A percentile compares a stretch with the other conserved stretches of the same genome.
These are phyloP conservation scores for Isoetes engelmannii DNA, from an alignment of 83 land plant genomes.

Conservation along the genomic window DNA sequence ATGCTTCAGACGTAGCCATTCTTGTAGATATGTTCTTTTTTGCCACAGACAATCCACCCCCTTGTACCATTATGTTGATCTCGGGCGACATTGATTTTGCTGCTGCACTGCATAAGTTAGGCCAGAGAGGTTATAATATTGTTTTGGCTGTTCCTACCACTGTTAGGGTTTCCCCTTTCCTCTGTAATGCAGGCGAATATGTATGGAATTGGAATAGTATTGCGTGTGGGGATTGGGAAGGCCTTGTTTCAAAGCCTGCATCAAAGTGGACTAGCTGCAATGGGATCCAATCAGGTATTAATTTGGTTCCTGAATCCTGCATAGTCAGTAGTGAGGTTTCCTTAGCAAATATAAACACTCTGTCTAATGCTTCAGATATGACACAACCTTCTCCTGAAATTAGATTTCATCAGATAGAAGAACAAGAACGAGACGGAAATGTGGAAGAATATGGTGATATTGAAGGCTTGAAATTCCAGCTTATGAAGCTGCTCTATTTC, in stretches of 20 bases:
- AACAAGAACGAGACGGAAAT: too few relatives aligned
- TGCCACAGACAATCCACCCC: conserved; percentile 88
- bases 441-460: conserved; percentile 76
- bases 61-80: conserved; percentile 76
- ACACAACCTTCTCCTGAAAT: neutral
- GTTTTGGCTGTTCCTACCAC: conserved; percentile 74
- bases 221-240: conserved; percentile 74
- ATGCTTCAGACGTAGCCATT: conserved; percentile 94
- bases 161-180: conserved; percentile 69
- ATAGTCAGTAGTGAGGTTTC: conserved; percentile 8
- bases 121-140: conserved; percentile 80
- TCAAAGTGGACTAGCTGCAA: neutral
- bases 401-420: neutral
- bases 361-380: conserved; percentile 9
- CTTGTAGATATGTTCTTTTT: conserved; percentile 89
- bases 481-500: conserved; percentile 55
- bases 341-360: conserved; percentile 20
- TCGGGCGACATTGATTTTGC: conserved; percentile 97
- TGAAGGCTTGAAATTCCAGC: conserved; percentile 62
- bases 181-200: conserved; percentile 67
- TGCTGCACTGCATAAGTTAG: conserved; percentile 92
- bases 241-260: conserved; percentile 47
- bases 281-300: neutral
- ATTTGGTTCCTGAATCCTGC: neutral
- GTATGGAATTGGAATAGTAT: conserved; percentile 94